Base-by-base conservation (phyloP, 495 filamentous ascomycete species). In the Eremomyces bilateralis region DNA sequence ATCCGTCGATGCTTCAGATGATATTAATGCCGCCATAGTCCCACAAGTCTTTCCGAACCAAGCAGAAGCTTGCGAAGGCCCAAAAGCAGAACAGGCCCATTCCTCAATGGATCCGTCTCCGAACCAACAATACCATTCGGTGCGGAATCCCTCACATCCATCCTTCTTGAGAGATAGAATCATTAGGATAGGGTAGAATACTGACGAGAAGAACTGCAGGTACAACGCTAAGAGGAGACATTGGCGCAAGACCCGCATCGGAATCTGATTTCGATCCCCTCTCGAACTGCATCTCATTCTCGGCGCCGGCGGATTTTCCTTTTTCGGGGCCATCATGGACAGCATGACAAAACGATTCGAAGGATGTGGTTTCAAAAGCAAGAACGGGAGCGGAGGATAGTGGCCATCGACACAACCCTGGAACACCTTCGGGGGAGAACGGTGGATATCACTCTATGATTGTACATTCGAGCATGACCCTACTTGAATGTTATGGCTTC, bases 1-100 rank as follows among this genome's bases (percentile, higher is more conserved):
- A n/a, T n/a, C n/a, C n/a, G n/a, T n/a, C n/a, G n/a, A n/a, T n/a
- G n/a, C n/a, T n/a, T n/a, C n/a, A n/a, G n/a, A n/a, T n/a, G n/a
- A n/a, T n/a, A n/a, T n/a, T n/a, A 27, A 27, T 8, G 24, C 13
- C 24, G 24, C 24, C 8, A 27, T 22, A 93, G 83, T 81, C 75
- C 71, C 81, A 97, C 69, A 94, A 94, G 73, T 80, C 82, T 54
- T 94, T 94, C 80, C 76, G 80, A 59, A 90, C 81, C 62, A 97
- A 97, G 85, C 78, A 88, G 62, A 97, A 97, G 88, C 88, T 97
- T 67, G 88, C 90, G 54, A 93, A 83, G 71, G 88, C 88, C 55
- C 83, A 93, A 71, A 93, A 90, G 67, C 83, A 93, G 69, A 97
- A 95, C 76, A 71, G 90, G 50, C 88, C 88, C 42, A 94, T 97